phyloP scores from a whole-genome alignment of 1,284 basidiomycete species.

The Fistulina hepatica region DNA sequence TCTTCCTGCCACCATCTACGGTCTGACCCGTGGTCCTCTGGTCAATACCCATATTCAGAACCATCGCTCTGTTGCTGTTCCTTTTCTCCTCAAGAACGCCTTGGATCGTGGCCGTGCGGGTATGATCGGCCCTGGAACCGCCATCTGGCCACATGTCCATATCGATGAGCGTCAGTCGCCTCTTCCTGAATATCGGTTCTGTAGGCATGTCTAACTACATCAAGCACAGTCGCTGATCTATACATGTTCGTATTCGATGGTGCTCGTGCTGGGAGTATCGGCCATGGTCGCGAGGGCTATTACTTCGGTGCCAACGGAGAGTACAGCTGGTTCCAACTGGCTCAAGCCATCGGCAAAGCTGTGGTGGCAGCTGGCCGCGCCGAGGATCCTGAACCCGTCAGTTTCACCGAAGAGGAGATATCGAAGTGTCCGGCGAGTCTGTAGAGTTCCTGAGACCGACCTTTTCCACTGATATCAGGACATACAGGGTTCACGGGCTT shows the following conservation, averaged over 20 bases:
- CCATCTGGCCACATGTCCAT: conserved; percentile 24
- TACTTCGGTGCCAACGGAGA: conserved; percentile 27
- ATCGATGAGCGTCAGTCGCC: conserved; percentile 23
- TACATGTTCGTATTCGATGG: conserved; percentile 12
- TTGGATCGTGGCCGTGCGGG: conserved; percentile 10
- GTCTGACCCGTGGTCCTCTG: conserved; percentile 21
- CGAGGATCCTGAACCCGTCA: conserved; percentile 16
- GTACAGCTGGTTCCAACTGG: conserved; percentile 20
- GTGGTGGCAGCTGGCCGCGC: conserved; percentile 18
- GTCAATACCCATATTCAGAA: conserved; percentile 23
- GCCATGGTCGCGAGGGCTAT: conserved; percentile 25
- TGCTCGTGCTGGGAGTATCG: conserved; percentile 8
- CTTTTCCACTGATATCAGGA: not conserved
- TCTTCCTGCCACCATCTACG: conserved; percentile 24
- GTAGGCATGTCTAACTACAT: conserved; percentile 7
- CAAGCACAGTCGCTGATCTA: conserved; percentile 19
- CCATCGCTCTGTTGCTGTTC: conserved; percentile 22
- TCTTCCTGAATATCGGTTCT: too few relatives aligned
- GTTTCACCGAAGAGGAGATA: conserved; percentile 20
- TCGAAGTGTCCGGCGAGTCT: conserved; percentile 19
- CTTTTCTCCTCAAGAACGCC: conserved; percentile 17
- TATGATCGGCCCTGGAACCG: conserved; percentile 11
- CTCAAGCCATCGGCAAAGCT: conserved; percentile 20
- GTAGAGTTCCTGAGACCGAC: not conserved
- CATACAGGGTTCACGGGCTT: conserved; percentile 26